Evolutionary conservation across 2,329 filamentous ascomycete genomes (phyloP).

Genomic region (Trichoderma aggressivum): DNA sequence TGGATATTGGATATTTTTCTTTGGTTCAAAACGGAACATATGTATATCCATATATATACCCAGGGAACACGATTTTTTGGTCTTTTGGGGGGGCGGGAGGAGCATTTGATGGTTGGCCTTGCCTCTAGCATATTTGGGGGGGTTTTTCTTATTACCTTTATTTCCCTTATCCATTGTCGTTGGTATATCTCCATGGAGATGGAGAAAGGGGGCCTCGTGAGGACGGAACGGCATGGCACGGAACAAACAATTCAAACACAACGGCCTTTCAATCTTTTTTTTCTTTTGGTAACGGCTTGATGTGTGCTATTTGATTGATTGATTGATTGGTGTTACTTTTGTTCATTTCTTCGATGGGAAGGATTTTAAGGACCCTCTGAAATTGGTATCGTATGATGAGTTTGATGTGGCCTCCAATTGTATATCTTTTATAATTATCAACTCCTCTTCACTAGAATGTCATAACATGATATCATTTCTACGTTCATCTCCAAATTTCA

Average conservation of each 20-base stretch:
- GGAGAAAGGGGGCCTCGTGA: background rate
- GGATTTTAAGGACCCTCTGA: background rate
- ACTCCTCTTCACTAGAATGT: background rate
- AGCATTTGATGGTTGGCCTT: background rate
- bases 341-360: background rate
- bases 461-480: background rate
- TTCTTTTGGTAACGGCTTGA: background rate
- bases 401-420: background rate
- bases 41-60: conserved; percentile 16
- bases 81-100: background rate
- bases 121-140: background rate
- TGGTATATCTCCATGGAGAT: background rate
- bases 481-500: background rate
- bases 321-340: background rate
- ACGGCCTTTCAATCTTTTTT: background rate
- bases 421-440: background rate
- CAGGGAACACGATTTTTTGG: conserved; percentile 4
- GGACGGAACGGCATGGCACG: background rate
- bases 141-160: background rate
- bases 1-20: conserved; percentile 3
- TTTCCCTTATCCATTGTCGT: background rate
- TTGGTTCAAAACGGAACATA: conserved; percentile 9
- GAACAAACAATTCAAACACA: background rate
- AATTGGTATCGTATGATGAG: background rate
- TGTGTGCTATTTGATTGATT: background rate